Base-by-base conservation (phyloP, 164 flowering plant genomes). In the Taxillus chinensis region DNA sequence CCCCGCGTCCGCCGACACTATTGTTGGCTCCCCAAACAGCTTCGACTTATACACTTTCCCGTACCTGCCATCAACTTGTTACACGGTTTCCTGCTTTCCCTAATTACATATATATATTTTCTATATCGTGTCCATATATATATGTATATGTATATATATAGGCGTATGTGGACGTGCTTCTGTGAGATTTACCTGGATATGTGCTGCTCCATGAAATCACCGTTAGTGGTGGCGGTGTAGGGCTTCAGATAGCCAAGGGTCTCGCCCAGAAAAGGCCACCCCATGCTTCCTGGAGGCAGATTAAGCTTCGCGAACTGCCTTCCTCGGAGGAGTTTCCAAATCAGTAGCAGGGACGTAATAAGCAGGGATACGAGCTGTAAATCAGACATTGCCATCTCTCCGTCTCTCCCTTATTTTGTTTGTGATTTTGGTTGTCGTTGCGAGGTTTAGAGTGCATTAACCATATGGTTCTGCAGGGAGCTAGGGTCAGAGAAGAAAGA, bases 21-120 rank as follows among this genome's bases (percentile, higher is more conserved):
- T 68, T 10, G 91, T 80, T 3, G 86, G 86, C 15, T 75, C 66
- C 50, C 70, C 68, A 71, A 86, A 86, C 67, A 86, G 50, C 71
- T 86, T 82, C 49, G 91, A 78, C 54, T 74, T 86, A 79, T 79
- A 86, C 67, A 86, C 86, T 60, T 82, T 84, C 60, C 92, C 92
- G 70, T 82, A 86, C 82, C 89, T 83, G 75, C 41, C 51, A 39
- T 38, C 16, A 61, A 27, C 27, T 27, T 27, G 27, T 27, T 27
- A 27, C 27, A 27, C 2, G 27, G 27, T 2, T 53, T 7, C 16
- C 13, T 45, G 45, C 48, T 45, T 11, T 7, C 48, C 48, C 11
- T 7, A 7, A 43, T 6, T 43, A 43, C 10, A 43, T 43, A 43
- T 43, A 43, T 43, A 43, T 43, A 9, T 43, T 0, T 43, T 45